Evolutionary conservation across 202 grass and related monocot genomes (phyloP).

Genomic region (Panicum hallii): DNA sequence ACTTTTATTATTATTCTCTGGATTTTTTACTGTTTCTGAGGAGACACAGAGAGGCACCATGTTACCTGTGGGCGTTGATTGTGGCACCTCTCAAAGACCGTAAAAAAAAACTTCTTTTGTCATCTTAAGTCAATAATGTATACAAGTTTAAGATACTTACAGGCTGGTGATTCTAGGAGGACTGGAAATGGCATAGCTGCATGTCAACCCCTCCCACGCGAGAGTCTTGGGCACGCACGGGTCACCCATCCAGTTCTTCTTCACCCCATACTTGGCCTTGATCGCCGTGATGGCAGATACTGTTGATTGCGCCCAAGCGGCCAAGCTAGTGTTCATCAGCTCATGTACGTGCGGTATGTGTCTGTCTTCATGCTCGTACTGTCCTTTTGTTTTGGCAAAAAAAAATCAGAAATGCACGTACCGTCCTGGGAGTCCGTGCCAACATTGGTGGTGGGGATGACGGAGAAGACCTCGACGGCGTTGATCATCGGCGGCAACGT

Average conservation of each 20-base stretch:
- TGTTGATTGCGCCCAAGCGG: slow-evolving; percentile 12
- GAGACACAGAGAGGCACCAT: no score
- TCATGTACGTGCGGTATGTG: no score
- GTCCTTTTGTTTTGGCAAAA: background rate
- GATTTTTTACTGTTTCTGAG: background rate
- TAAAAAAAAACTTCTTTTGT: no score
- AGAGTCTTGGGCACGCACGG: slow-evolving; percentile 49
- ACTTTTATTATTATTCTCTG: no score
- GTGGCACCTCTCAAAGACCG: no score
- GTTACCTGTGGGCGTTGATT: no score
- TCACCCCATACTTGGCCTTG: slow-evolving; percentile 51
- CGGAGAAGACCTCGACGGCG: slow-evolving; percentile 56
- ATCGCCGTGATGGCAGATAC: slow-evolving; percentile 56
- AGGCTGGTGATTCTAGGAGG: slow-evolving; percentile 50
- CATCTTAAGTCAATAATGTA: no score
- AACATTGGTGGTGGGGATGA: slow-evolving; percentile 2
- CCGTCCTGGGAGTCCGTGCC: slow-evolving; percentile 39
- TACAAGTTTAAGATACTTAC: slow-evolving; percentile 36
- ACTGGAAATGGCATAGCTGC: slow-evolving; percentile 52
- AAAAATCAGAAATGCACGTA: background rate
- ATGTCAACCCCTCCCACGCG: slow-evolving; percentile 61
- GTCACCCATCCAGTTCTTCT: slow-evolving; percentile 70
- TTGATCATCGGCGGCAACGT: slow-evolving; percentile 61
- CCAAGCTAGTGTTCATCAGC: background rate
- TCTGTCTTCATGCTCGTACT: no score